phyloP scores from a whole-genome alignment of 331 rosid genomes.

The Quercus tomentella region DNA sequence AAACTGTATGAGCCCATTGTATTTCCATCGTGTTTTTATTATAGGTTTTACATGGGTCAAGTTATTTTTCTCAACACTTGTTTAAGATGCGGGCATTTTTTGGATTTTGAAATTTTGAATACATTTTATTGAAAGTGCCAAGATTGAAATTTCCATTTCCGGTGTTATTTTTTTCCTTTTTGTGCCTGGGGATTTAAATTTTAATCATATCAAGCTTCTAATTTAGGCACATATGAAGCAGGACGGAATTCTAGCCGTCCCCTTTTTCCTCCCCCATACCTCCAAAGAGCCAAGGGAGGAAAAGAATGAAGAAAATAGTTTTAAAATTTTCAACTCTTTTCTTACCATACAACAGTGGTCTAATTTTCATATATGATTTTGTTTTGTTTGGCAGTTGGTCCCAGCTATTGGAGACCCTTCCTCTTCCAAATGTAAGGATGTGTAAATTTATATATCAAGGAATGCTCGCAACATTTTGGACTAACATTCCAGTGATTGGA shows the following conservation, averaged over 20 bases:
- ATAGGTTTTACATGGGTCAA: neutral
- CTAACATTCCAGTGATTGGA: conserved; percentile 1
- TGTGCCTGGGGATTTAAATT: too few species aligned
- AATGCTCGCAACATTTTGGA: neutral
- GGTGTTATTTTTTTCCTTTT: neutral
- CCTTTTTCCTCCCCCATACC: too few species aligned
- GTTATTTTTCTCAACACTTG: neutral
- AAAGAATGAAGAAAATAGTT: too few species aligned
- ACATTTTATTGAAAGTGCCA: neutral
- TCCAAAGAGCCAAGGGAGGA: too few species aligned
- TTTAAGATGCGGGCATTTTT: neutral
- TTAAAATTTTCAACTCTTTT: too few species aligned
- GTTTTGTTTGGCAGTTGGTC: conserved; percentile 80
- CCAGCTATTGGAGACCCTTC: conserved; percentile 90
- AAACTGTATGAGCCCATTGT: neutral
- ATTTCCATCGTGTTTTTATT: neutral
- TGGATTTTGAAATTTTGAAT: neutral
- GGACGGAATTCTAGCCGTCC: too few species aligned
- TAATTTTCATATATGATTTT: conserved; percentile 15
- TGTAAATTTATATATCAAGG: conserved; percentile 14
- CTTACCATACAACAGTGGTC: neutral
- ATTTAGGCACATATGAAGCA: too few species aligned
- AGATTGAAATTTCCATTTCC: neutral
- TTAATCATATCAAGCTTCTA: too few species aligned
- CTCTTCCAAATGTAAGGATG: conserved; percentile 87